Conservation (phyloP, 2,329 filamentous ascomycete species). For the Sphaerulina vaccinii region DNA sequence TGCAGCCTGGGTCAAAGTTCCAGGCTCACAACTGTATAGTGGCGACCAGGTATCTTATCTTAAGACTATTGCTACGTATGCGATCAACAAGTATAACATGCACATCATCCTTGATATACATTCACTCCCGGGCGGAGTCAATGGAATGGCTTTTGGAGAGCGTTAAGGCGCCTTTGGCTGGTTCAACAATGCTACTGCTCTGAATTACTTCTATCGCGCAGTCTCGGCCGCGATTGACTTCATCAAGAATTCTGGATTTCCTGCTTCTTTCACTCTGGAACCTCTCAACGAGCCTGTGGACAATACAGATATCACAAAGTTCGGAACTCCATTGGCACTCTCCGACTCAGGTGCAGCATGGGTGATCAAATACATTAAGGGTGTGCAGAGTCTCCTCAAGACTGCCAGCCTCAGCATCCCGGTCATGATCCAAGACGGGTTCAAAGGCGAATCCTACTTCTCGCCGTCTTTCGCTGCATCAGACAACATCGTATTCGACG, state of each 20-base stretch:
- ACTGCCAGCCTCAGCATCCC: constrained; percentile 33
- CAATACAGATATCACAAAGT: constrained; percentile 31
- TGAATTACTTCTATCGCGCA: constrained; percentile 36
- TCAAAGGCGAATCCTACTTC: constrained; percentile 32
- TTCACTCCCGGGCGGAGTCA: constrained; percentile 36
- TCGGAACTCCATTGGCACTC: constrained; percentile 36
- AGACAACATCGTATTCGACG: constrained; percentile 35
- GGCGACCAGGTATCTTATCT: constrained; percentile 37
- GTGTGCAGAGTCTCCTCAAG: constrained; percentile 27
- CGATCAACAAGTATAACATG: constrained; percentile 39
- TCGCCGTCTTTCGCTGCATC: constrained; percentile 26
- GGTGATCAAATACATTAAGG: constrained; percentile 37
- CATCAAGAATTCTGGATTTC: constrained; percentile 32
- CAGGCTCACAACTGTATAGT: constrained; percentile 35
- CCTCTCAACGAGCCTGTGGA: constrained; percentile 42
- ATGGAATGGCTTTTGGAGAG: constrained; percentile 30
- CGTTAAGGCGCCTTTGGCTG: constrained; percentile 35
- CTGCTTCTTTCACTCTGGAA: constrained; percentile 37
- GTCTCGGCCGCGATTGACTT: constrained; percentile 37
- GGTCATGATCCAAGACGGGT: constrained; percentile 37
- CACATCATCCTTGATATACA: constrained; percentile 40
- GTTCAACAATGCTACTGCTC: constrained; percentile 39
- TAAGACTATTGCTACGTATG: constrained; percentile 36
- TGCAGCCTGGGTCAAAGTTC: constrained; percentile 39
- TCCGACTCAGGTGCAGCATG: constrained; percentile 33